phyloP scores from a whole-genome alignment of 2,329 filamentous ascomycete species.

The Alternaria hordeiaustralica region DNA sequence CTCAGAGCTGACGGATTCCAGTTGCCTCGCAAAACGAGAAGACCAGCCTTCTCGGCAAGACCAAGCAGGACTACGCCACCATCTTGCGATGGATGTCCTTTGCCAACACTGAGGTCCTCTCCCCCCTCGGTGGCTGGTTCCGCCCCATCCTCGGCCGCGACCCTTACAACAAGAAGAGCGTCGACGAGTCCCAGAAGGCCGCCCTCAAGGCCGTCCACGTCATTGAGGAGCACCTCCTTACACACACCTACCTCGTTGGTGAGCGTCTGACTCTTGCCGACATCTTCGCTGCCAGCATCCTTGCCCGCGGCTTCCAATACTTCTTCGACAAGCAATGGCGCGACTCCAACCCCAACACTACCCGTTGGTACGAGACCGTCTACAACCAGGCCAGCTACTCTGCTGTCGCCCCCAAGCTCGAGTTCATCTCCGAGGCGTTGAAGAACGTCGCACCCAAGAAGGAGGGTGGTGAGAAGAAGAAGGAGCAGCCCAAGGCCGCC shows the following conservation, averaged over 20 bases:
- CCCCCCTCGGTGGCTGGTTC: conserved; percentile 79
- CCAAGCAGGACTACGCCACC: conserved; percentile 99
- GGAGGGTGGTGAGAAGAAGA: conserved; percentile 72
- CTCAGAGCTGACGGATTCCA: conserved; percentile 53
- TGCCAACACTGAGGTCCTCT: conserved; percentile 86
- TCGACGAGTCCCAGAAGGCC: conserved; percentile 78
- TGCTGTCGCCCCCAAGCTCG: conserved; percentile 74
- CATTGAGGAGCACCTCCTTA: conserved; percentile 84
- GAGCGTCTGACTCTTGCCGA: conserved; percentile 98
- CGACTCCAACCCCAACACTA: conserved; percentile 78
- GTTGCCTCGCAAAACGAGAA: conserved; percentile 99
- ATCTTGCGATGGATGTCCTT: conserved; percentile 99
- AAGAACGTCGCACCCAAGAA: conserved; percentile 79
- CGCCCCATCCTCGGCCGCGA: conserved; percentile 80
- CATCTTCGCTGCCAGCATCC: conserved; percentile 79
- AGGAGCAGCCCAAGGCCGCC: conserved; percentile 67
- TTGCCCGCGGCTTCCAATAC: conserved; percentile 88
- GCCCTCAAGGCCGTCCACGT: conserved; percentile 72
- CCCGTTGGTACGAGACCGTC: conserved; percentile 95
- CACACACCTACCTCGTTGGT: conserved; percentile 96
- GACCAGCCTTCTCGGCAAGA: conserved; percentile 98
- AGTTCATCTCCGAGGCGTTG: conserved; percentile 81
- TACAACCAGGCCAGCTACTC: conserved; percentile 92
- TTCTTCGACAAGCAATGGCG: conserved; percentile 95
- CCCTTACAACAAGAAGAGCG: conserved; percentile 97